Percentiles rank a stretch among this genome's conserved stretches.
These are phyloP conservation scores for Chaetomiaceae sp. DNA, from an alignment of 2,329 filamentous ascomycete species.

Conservation along the genomic window DNA sequence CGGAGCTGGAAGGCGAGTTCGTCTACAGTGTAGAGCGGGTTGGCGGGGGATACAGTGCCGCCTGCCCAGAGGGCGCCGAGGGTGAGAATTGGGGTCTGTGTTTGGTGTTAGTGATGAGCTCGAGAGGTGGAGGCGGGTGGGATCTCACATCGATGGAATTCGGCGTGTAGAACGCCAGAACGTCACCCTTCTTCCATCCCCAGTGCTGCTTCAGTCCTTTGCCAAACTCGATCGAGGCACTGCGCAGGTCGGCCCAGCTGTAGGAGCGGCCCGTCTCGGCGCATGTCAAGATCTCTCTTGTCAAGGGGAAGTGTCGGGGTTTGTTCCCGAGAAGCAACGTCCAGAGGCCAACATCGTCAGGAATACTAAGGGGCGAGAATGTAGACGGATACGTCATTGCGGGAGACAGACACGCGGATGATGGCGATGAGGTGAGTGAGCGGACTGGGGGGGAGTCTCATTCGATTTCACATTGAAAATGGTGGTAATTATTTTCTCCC, in stretches of 20 bases:
- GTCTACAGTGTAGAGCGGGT: constrained; percentile 77
- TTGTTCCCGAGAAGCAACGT: constrained; percentile 65
- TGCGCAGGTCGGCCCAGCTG: constrained; percentile 64
- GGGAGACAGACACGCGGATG: neutral
- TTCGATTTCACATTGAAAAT: too few species aligned
- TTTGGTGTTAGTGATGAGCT: neutral
- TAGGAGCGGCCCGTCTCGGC: constrained; percentile 64
- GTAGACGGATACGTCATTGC: constrained; percentile 68
- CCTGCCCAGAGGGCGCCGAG: constrained; percentile 83
- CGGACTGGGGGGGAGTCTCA: too few species aligned
- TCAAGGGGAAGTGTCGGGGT: constrained; percentile 19
- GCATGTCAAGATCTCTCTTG: constrained; percentile 71
- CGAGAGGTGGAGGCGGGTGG: neutral
- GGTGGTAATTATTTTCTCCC: neutral
- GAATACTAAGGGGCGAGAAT: constrained; percentile 63
- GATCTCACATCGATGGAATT: constrained; percentile 66
- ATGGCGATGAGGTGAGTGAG: neutral
- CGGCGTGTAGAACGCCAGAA: constrained; percentile 75
- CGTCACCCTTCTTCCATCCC: constrained; percentile 79
- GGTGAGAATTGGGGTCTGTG: constrained; percentile 60
- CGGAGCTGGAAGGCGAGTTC: constrained; percentile 82
- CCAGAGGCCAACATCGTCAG: constrained; percentile 69
- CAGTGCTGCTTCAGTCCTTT: constrained; percentile 69
- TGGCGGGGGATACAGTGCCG: constrained; percentile 77
- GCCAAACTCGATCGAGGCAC: constrained; percentile 69